Conservation (phyloP, 768 basidiomycete genomes). For the Coprinopsis strossmayeri region DNA sequence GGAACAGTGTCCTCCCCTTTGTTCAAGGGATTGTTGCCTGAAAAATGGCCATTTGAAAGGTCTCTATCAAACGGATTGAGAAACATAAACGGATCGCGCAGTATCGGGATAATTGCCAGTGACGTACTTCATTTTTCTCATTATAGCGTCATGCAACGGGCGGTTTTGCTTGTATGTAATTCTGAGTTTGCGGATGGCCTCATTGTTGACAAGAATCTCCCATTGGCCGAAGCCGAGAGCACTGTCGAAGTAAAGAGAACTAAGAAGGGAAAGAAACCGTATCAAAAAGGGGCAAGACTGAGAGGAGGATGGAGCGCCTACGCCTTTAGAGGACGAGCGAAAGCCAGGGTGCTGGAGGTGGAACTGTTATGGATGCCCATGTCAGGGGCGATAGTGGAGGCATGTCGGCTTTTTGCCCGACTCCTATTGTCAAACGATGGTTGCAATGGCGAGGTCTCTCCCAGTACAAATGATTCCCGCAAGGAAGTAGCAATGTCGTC, state of each 20-base stretch:
- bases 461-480: too few species aligned
- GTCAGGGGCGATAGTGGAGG: too few species aligned
- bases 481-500: too few species aligned
- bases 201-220: constrained; percentile 44
- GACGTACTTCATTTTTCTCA: constrained; percentile 60
- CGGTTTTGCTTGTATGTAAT: constrained; percentile 33
- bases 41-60: constrained; percentile 60
- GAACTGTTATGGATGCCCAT: background rate
- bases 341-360: background rate
- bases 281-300: too few species aligned
- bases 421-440: too few species aligned
- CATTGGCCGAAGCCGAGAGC: constrained; percentile 56
- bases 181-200: constrained; percentile 39
- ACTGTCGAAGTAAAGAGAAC: constrained; percentile 47
- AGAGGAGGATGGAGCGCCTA: background rate
- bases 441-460: too few species aligned
- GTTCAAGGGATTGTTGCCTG: constrained; percentile 50
- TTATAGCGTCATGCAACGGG: constrained; percentile 38
- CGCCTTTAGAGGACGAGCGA: background rate
- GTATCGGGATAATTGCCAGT: background rate
- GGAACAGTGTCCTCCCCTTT: constrained; percentile 34
- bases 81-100: background rate
- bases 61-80: constrained; percentile 34
- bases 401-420: background rate
- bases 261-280: constrained; percentile 13